Evolutionary conservation across 345 rosid genomes (phyloP).

Genomic region (Noccaea bulbosa): DNA sequence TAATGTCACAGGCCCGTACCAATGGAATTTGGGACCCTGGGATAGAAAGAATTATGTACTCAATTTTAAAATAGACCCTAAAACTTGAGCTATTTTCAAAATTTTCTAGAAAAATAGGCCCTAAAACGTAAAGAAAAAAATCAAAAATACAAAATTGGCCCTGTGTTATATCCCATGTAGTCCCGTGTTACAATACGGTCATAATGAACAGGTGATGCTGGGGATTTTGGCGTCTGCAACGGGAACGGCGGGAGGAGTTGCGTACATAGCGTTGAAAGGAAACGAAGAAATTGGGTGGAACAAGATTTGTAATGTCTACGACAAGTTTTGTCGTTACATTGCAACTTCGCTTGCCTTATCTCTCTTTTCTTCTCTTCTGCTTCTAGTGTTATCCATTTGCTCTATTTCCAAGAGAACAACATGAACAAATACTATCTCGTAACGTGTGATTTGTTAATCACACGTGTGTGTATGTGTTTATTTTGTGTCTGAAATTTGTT

Average conservation of each 20-base stretch:
- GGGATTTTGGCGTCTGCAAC: conserved; percentile 81
- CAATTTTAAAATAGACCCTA: too few relatives aligned
- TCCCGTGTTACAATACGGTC: too few relatives aligned
- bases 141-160: too few relatives aligned
- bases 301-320: conserved; percentile 61
- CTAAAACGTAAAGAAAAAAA: too few relatives aligned
- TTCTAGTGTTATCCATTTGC: conserved; percentile 56
- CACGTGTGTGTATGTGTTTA: neutral
- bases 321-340: conserved; percentile 63
- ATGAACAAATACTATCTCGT: conserved; percentile 1
- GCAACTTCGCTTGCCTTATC: conserved; percentile 56
- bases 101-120: too few relatives aligned
- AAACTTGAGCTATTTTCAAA: too few relatives aligned
- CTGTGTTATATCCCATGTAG: too few relatives aligned
- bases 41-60: too few relatives aligned
- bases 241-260: conserved; percentile 77
- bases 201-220: conserved; percentile 63
- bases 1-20: too few relatives aligned
- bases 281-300: conserved; percentile 55
- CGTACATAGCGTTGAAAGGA: conserved; percentile 71
- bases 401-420: conserved; percentile 48
- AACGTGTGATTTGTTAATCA: neutral
- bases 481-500: conserved; percentile 17
- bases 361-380: conserved; percentile 60
- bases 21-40: too few relatives aligned